phyloP scores from a whole-genome alignment of 2,329 filamentous ascomycete species.

The Phoma sp. region DNA sequence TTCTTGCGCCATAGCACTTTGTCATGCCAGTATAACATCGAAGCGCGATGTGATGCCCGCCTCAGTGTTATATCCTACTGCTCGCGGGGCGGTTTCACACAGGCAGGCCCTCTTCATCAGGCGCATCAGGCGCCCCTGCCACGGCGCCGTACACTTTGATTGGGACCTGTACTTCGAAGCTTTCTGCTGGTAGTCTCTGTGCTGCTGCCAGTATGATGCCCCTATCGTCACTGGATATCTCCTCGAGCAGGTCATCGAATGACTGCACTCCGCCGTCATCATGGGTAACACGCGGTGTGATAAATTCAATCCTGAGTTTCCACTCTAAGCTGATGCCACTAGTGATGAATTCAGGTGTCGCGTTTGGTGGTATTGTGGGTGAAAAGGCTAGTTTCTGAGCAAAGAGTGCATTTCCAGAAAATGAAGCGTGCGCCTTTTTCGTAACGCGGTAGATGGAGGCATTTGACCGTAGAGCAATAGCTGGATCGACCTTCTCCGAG shows the following conservation, averaged over 20 bases:
- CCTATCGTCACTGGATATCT: slow-evolving; percentile 78
- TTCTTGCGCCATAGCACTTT: too few species aligned
- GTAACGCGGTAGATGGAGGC: slow-evolving; percentile 88
- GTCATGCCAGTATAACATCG: too few species aligned
- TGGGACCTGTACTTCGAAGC: slow-evolving; percentile 87
- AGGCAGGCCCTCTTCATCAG: slow-evolving; percentile 41
- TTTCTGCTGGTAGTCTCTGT: slow-evolving; percentile 81
- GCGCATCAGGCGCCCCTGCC: slow-evolving; percentile 47
- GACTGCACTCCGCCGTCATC: slow-evolving; percentile 40
- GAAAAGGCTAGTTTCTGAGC: slow-evolving; percentile 79
- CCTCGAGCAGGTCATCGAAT: slow-evolving; percentile 69
- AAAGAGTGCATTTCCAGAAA: slow-evolving; percentile 83
- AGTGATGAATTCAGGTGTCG: slow-evolving; percentile 91
- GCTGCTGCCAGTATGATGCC: slow-evolving; percentile 78
- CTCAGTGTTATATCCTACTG: background rate
- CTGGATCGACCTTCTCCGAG: slow-evolving; percentile 79
- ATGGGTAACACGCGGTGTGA: slow-evolving; percentile 68
- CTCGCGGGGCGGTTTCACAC: slow-evolving; percentile 33
- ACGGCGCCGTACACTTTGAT: slow-evolving; percentile 75
- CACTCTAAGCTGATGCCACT: slow-evolving; percentile 87
- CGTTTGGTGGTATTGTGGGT: slow-evolving; percentile 80
- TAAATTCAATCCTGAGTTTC: slow-evolving; percentile 91
- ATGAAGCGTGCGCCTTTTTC: slow-evolving; percentile 76
- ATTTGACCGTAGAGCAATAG: slow-evolving; percentile 81
- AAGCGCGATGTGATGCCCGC: too few species aligned